Evolutionary conservation across 2,329 filamentous ascomycete genomes (phyloP), one percentile per base, ranked within the genome.

Genomic region (Penicillium sp.): DNA sequence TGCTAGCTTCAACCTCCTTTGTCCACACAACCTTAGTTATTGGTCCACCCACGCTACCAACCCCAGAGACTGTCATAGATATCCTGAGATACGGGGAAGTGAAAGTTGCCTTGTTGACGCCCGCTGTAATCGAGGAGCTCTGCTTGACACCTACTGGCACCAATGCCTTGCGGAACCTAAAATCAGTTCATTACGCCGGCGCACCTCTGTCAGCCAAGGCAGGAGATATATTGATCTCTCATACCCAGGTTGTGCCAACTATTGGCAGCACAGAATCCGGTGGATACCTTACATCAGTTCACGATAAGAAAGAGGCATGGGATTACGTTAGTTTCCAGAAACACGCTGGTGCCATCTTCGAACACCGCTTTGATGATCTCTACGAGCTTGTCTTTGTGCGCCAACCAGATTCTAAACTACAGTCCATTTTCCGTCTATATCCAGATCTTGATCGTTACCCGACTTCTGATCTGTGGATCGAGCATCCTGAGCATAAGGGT

Each of bases 181-280:
- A 59, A 25, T 46, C 45, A n/a, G 39, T 67, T 7, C 55, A 55
- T 12, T 67, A 63, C 27, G 53, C 55, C 13, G 65, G 65, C 5
- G 64, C 65, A 7, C 59, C 67, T n/a, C 62, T 72, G 0, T 58
- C 63, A 6, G 44, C 53, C 3, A 67, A 62, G 52, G 60, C 63
- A 3, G 68, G 62, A 27, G 54, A 68, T 23, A 58, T 68, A 15
- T 56, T 70, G 0, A n/a, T 39, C 0, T 42, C 54, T 8, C 27
- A 64, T 44, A 50, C 50, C 13, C 50, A 46, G 10, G 16, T 63
- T 2, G 58, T 61, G 15, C 60, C 65, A 3, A 56, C 57, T 8
- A 55, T 31, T 4, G 66, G 65, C n/a, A 66, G 60, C 38, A 65
- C 63, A 8, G 65, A 66, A 35, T 34, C 52, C 10, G 59, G 62